Evolutionary conservation across 2,329 filamentous ascomycete genomes (phyloP).

Genomic region (Sordariomycetes sp.): DNA sequence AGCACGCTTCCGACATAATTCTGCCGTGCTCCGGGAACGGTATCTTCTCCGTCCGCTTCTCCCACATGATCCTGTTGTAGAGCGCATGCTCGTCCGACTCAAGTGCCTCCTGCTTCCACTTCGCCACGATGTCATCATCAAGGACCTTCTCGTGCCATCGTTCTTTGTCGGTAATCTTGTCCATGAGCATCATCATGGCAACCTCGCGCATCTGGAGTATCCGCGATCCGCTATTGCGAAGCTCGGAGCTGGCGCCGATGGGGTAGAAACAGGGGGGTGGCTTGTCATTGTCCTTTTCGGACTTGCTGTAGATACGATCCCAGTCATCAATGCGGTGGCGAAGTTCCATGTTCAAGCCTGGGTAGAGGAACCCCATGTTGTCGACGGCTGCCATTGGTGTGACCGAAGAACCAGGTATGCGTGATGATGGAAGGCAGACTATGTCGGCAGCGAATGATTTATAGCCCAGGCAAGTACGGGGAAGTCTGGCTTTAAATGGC

Average conservation of each 20-base stretch:
- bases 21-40: neutral
- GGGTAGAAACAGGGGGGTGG: neutral
- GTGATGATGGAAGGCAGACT: too few species aligned
- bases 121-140: constrained; percentile 9
- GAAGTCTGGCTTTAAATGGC: too few species aligned
- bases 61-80: neutral
- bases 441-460: too few species aligned
- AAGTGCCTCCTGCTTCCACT: constrained; percentile 11
- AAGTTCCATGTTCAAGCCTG: neutral
- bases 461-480: too few species aligned
- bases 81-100: neutral
- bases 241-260: neutral
- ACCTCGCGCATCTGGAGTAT: constrained; percentile 6
- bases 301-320: neutral
- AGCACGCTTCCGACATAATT: neutral
- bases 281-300: neutral
- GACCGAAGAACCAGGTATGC: too few species aligned
- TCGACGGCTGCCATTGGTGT: neutral
- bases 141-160: constrained; percentile 11
- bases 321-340: neutral
- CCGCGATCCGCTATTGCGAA: neutral
- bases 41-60: neutral
- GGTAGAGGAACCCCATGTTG: neutral
- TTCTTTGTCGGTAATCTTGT: constrained; percentile 12
- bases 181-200: constrained; percentile 12